These are phyloP conservation scores for Rosa lucieae DNA, from an alignment of 306 rosid genomes.

Conservation along the genomic window DNA sequence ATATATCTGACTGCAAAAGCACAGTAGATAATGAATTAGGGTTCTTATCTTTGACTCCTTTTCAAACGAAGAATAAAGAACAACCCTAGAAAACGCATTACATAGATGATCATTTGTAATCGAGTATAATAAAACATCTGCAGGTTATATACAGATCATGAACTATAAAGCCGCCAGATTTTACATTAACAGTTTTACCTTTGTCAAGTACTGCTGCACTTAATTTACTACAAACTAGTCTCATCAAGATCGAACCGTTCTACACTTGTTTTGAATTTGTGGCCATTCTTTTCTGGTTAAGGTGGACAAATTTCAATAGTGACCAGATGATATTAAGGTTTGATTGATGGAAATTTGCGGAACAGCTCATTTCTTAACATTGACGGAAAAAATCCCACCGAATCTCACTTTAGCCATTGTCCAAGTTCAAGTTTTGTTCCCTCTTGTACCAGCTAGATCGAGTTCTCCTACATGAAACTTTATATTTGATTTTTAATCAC, in stretches of 20 bases:
- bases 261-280: not conserved
- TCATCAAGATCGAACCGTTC: not conserved
- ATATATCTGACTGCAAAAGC: conserved; percentile 2
- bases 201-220: not conserved
- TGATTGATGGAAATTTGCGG: conserved; percentile 7
- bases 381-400: conserved; percentile 17
- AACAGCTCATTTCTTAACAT: conserved; percentile 17
- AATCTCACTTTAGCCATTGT: conserved; percentile 22
- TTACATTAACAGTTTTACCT: not conserved
- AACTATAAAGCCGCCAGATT: not conserved
- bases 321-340: not conserved
- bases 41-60: conserved; percentile 11
- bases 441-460: not conserved
- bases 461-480: not conserved
- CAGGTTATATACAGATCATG: conserved; percentile 4
- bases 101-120: not conserved
- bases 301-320: not conserved
- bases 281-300: not conserved
- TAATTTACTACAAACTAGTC: not conserved
- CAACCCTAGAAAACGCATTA: not conserved
- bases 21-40: not conserved
- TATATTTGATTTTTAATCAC: not conserved
- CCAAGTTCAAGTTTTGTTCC: conserved; percentile 13
- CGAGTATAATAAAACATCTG: not conserved
- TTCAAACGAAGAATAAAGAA: not conserved